Conservation (phyloP, 345 rosid genomes). For the Dipteronia sinensis region DNA sequence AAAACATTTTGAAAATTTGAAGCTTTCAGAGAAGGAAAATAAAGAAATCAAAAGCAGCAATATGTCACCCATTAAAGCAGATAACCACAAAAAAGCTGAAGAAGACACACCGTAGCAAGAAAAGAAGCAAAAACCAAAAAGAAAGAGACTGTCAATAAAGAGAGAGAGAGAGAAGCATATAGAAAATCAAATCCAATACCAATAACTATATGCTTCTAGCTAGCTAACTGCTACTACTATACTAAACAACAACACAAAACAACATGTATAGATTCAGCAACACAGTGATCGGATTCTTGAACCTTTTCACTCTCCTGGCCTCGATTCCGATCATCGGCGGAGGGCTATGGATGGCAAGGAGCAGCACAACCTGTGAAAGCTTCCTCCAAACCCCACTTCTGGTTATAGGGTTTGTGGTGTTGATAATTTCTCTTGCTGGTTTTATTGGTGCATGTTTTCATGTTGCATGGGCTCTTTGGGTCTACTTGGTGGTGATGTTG, state of each 20-base stretch:
- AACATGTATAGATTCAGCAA: slow-evolving; percentile 84
- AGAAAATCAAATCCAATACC: background rate
- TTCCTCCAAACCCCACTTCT: slow-evolving; percentile 88
- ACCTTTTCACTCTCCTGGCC: slow-evolving; percentile 76
- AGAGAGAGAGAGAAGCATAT: background rate
- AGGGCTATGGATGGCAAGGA: slow-evolving; percentile 87
- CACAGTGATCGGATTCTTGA: slow-evolving; percentile 73
- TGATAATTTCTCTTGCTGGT: slow-evolving; percentile 78
- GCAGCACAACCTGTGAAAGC: slow-evolving; percentile 75
- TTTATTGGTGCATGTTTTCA: slow-evolving; percentile 89
- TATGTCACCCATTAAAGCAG: slow-evolving; percentile 28
- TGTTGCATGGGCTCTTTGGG: slow-evolving; percentile 87
- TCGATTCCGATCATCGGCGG: slow-evolving; percentile 87
- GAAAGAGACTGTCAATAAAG: slow-evolving; percentile 7
- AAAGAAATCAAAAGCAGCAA: slow-evolving; percentile 25
- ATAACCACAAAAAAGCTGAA: slow-evolving; percentile 18
- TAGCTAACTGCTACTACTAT: slow-evolving; percentile 3
- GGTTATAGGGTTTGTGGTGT: slow-evolving; percentile 66
- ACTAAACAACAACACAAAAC: too few species aligned
- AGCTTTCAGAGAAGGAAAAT: slow-evolving; percentile 21
- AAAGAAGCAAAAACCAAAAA: slow-evolving; percentile 25
- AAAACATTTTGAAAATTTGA: slow-evolving; percentile 36
- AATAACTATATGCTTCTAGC: background rate
- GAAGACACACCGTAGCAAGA: slow-evolving; percentile 28
- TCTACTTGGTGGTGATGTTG: slow-evolving; percentile 82